Evolutionary conservation across 129 eudicot species (phyloP), one percentile per base, ranked within the genome.

Genomic region (Solidago caesia): DNA sequence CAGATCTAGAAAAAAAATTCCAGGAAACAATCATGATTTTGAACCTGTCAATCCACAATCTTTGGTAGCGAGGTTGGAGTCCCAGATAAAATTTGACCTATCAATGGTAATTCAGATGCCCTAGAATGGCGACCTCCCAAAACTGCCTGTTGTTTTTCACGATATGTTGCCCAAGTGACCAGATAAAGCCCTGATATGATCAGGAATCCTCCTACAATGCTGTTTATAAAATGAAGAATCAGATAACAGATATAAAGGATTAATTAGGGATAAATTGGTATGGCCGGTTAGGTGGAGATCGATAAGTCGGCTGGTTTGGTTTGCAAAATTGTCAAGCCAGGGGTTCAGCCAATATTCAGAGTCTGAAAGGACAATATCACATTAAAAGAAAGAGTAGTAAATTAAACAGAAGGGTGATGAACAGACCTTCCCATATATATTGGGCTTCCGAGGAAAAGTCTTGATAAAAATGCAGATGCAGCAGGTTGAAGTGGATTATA

Each of bases 401-500:
- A 72, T 33, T 45, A 8, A 55, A 52, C 15, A 44, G 7, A 73
- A 64, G 70, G 65, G 53, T n/a, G 65, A 4, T 7, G 69, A 71
- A 75, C 84, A 73, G 26, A 92, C 99, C 99, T 95, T 82, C 99
- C 99, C 80, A 91, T 77, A 75, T 88, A 95, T 55, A 95, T 87
- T 26, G 99, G 96, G 88, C 97, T 95, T 75, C 97, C 96, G 5
- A 95, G 96, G 76, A 95, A 91, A 63, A 91, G 70, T 77, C 84
- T 88, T 64, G 99, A 95, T 73, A 95, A 73, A 77, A 95, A 80
- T 39, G 99, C 94, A 56, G 99, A 95, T 56, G 94, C 91, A 76
- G 94, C 99, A 65, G 99, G 99, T 75, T 95, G 97, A 72, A 95
- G 94, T 13, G 99, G 99, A 78, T 84, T 82, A 64, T 95, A 95